A percentile compares a stretch with the other conserved stretches of the same genome.
phyloP scores from a whole-genome alignment of 352 stramenopile genomes.

The Phytopythium boreale region DNA sequence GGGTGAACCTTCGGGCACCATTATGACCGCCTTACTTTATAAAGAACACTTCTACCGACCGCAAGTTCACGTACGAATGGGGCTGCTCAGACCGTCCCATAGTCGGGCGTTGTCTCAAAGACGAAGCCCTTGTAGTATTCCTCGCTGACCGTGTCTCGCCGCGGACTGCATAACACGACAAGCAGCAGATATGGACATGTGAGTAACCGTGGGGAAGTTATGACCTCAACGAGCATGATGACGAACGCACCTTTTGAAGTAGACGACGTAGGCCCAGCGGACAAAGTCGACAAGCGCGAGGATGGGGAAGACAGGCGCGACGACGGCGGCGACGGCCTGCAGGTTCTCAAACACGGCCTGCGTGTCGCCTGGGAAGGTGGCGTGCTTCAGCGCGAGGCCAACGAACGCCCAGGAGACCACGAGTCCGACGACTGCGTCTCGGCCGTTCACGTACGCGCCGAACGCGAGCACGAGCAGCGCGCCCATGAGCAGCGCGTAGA shows the following conservation, averaged over 20 bases:
- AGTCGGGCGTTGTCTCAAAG: conserved; percentile 48
- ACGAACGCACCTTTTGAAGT: conserved; percentile 45
- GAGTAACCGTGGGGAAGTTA: neutral
- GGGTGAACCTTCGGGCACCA: no score
- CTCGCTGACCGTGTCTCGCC: conserved; percentile 20
- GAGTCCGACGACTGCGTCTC: conserved; percentile 46
- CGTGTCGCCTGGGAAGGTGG: conserved; percentile 34
- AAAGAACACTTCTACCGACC: neutral
- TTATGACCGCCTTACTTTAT: no score
- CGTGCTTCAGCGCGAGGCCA: conserved; percentile 34
- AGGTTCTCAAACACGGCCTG: conserved; percentile 45
- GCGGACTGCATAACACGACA: conserved; percentile 11
- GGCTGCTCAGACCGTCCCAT: conserved; percentile 39
- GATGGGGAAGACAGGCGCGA: conserved; percentile 42
- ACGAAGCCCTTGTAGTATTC: conserved; percentile 46
- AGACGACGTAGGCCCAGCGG: conserved; percentile 41
- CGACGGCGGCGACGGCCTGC: conserved; percentile 39
- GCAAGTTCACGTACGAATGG: no score
- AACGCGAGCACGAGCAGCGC: conserved; percentile 42
- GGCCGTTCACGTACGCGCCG: conserved; percentile 41
- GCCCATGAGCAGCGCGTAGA: conserved; percentile 41
- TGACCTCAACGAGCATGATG: neutral
- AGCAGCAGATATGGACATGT: neutral
- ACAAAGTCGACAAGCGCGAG: conserved; percentile 38
- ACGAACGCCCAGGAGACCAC: conserved; percentile 45